Base-by-base conservation (phyloP, 441 rosid species). In the Croton setiger region DNA sequence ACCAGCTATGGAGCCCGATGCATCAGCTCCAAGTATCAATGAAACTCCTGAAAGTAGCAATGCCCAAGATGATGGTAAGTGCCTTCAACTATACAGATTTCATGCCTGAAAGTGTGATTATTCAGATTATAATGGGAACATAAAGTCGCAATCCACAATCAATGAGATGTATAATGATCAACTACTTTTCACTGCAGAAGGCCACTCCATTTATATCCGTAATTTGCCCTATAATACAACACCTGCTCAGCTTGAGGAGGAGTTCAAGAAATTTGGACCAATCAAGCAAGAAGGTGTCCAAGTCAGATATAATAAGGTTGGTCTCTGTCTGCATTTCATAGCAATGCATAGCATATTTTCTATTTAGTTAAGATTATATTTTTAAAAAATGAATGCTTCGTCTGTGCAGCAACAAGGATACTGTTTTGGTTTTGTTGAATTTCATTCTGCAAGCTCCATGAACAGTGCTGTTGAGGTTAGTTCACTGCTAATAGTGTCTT, bases 381-480 rank as follows among this genome's bases (percentile, higher is more conserved):
- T 44, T 60, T 53, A 8, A 27, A 27, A 27, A 27, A 65, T 17
- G n/a, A 44, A 8, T 76, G 11, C 60, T 73, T 45, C 69, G 36
- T 78, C 49, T 61, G 36, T 66, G 55, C 79, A 81, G 79, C 83
- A 73, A 78, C 86, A 85, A 69, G 86, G 86, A 44, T 85, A 80
- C 45, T 84, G 87, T 72, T 87, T 82, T 73, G 92, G 88, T 27
- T 87, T 87, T 51, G 87, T 87, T 49, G 90, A 87, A 75, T 87
- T 85, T 75, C 77, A 66, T 60, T 81, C 87, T 57, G 64, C 35
- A 31, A 79, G 76, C 79, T 85, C 90, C 63, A 76, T 83, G 83
- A 67, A 82, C 63, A 72, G 69, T 67, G 89, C 92, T 45, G 69
- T 85, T 74, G 75, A 87, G 92, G 89, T 87, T 67, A 66, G 81